Conservation (phyloP, 495 filamentous ascomycete genomes). For the Xylaria castorea region DNA sequence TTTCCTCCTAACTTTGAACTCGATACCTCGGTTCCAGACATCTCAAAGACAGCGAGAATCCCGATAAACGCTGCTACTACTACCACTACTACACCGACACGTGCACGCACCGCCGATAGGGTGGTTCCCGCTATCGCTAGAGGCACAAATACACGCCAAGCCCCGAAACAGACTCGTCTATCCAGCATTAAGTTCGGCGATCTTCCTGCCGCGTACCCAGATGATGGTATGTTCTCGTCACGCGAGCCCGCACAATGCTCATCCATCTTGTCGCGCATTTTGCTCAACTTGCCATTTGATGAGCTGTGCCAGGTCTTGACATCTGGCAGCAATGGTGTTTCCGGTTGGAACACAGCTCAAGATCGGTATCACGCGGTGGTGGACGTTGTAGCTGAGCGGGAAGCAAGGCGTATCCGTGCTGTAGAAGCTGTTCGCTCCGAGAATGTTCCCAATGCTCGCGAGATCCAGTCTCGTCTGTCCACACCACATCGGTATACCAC, state of each 20-base stretch:
- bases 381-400: constrained; percentile 66
- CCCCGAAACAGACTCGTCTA: constrained; percentile 48
- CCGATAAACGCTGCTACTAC: constrained; percentile 42
- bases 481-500: constrained; percentile 36
- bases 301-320: constrained; percentile 64
- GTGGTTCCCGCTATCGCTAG: constrained; percentile 42
- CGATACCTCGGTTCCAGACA: constrained; percentile 49
- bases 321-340: constrained; percentile 51
- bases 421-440: constrained; percentile 43
- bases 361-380: constrained; percentile 54
- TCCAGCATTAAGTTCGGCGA: constrained; percentile 73
- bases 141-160: constrained; percentile 41
- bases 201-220: constrained; percentile 52
- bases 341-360: constrained; percentile 52
- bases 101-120: constrained; percentile 5
- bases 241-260: constrained; percentile 40
- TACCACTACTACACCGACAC: constrained; percentile 29
- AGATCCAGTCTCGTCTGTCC: constrained; percentile 39
- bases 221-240: constrained; percentile 41
- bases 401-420: constrained; percentile 51
- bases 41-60: constrained; percentile 46
- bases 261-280: constrained; percentile 61
- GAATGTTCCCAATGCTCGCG: constrained; percentile 33
- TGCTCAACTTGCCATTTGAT: constrained; percentile 69
- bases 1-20: constrained; percentile 59